These are phyloP conservation scores for Aspergillus melleus DNA, from an alignment of 2,329 filamentous ascomycete genomes.

Conservation along the genomic window DNA sequence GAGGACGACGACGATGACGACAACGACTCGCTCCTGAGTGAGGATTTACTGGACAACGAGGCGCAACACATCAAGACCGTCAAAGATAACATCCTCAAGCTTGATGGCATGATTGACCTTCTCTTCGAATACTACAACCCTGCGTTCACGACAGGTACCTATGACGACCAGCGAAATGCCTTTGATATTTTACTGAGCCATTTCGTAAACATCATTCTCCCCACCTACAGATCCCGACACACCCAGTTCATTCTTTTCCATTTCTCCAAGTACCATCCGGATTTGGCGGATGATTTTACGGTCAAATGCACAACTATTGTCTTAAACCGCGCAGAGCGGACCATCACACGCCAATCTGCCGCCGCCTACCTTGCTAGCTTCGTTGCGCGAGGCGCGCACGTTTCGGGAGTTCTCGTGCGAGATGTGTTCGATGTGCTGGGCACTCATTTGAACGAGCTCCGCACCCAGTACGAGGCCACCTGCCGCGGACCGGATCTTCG, in stretches of 20 bases:
- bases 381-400: constrained; percentile 82
- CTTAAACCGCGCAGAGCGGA: too few species aligned
- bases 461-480: constrained; percentile 67
- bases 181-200: constrained; percentile 80
- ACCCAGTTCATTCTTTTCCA: constrained; percentile 96
- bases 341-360: constrained; percentile 74
- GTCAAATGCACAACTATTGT: constrained; percentile 62
- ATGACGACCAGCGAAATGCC: constrained; percentile 67
- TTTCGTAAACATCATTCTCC: constrained; percentile 84
- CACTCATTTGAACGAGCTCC: constrained; percentile 72
- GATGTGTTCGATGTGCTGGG: constrained; percentile 79
- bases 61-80: constrained; percentile 63
- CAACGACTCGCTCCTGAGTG: constrained; percentile 60
- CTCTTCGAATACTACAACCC: constrained; percentile 82
- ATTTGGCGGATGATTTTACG: constrained; percentile 78
- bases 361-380: constrained; percentile 94
- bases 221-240: constrained; percentile 87
- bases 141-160: constrained; percentile 67
- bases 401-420: constrained; percentile 73
- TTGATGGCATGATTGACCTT: constrained; percentile 85
- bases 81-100: constrained; percentile 81
- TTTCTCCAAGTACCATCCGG: constrained; percentile 79
- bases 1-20: constrained; percentile 71
- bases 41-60: constrained; percentile 56
- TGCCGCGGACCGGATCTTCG: constrained; percentile 84